Evolutionary conservation across 176 grass and related monocot species (phyloP).

Genomic region (Pontederia paniculata): DNA sequence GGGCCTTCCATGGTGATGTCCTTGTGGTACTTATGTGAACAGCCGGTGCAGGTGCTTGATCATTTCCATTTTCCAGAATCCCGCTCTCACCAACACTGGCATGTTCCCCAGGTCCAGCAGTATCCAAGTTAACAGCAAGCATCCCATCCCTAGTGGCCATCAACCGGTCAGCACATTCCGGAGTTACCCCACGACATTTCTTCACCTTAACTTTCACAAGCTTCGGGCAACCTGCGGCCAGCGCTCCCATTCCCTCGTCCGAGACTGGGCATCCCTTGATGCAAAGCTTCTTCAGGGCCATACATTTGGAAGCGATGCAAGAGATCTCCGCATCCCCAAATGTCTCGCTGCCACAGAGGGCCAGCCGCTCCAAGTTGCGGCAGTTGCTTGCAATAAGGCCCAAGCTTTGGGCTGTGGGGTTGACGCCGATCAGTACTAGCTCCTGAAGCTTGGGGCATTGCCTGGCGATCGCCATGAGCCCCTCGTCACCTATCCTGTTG

Average conservation of each 20-base stretch:
- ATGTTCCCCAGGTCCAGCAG: constrained; percentile 18
- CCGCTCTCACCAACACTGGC: constrained; percentile 43
- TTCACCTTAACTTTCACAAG: constrained; percentile 97
- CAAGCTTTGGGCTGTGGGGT: constrained; percentile 49
- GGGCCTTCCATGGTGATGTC: constrained; percentile 35
- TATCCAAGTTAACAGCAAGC: constrained; percentile 63
- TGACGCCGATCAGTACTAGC: constrained; percentile 79
- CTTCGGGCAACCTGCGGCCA: constrained; percentile 62
- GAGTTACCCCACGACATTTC: constrained; percentile 61
- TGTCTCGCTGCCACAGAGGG: constrained; percentile 66
- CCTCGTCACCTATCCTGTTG: constrained; percentile 50
- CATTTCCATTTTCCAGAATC: constrained; percentile 43
- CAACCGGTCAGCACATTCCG: constrained; percentile 58
- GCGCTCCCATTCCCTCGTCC: constrained; percentile 57
- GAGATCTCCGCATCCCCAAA: constrained; percentile 70
- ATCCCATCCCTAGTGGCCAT: constrained; percentile 36
- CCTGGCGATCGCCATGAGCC: constrained; percentile 39
- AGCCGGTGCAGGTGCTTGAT: constrained; percentile 25
- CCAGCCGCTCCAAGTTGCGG: constrained; percentile 66
- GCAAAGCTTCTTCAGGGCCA: constrained; percentile 73
- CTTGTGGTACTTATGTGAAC: constrained; percentile 24
- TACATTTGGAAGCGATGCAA: constrained; percentile 53
- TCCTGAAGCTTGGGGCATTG: constrained; percentile 75
- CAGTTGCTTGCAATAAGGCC: constrained; percentile 65
- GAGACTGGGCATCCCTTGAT: constrained; percentile 90